A percentile compares a stretch with the other conserved stretches of the same genome.
These are phyloP conservation scores for Chalaropsis ovoidea DNA, from an alignment of 2,329 filamentous ascomycete genomes.

Conservation along the genomic window DNA sequence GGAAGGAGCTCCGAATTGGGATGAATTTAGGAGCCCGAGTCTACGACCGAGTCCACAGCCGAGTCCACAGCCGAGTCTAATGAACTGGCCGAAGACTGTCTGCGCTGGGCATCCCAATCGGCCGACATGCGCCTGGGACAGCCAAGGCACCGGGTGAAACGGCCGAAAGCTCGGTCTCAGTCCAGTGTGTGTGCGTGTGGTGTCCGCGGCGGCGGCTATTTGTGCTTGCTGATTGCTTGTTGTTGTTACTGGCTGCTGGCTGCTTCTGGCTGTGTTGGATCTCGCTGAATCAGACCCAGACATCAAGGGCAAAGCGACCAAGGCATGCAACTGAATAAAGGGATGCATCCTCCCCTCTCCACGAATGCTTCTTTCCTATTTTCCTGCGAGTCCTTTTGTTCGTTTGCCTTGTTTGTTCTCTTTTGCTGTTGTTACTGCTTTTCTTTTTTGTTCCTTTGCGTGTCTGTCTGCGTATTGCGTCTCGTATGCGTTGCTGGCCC, in stretches of 20 bases:
- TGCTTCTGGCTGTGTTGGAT: too few relatives aligned
- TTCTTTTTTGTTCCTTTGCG: background rate
- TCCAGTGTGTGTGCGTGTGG: too few relatives aligned
- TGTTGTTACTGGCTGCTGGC: too few relatives aligned
- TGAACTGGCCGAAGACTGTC: too few relatives aligned
- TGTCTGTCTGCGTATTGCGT: background rate
- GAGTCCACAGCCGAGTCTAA: background rate
- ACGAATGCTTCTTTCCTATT: background rate
- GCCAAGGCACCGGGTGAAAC: background rate
- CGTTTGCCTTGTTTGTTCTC: background rate
- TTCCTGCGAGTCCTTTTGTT: background rate
- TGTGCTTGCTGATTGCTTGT: too few relatives aligned
- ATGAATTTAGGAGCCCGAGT: background rate
- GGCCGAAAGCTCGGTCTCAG: too few relatives aligned
- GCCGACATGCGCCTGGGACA: too few relatives aligned
- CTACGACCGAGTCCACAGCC: background rate
- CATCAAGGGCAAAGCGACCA: background rate
- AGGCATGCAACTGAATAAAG: slow-evolving; percentile 10
- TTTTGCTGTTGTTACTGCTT: background rate
- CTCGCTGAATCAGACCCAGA: background rate
- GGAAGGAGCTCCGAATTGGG: background rate
- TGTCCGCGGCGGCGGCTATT: too few relatives aligned
- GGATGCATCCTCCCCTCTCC: background rate
- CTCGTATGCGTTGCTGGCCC: background rate
- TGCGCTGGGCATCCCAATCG: too few relatives aligned